Conservation (phyloP, 2,329 filamentous ascomycete species). For the Sporothrix inflata region DNA sequence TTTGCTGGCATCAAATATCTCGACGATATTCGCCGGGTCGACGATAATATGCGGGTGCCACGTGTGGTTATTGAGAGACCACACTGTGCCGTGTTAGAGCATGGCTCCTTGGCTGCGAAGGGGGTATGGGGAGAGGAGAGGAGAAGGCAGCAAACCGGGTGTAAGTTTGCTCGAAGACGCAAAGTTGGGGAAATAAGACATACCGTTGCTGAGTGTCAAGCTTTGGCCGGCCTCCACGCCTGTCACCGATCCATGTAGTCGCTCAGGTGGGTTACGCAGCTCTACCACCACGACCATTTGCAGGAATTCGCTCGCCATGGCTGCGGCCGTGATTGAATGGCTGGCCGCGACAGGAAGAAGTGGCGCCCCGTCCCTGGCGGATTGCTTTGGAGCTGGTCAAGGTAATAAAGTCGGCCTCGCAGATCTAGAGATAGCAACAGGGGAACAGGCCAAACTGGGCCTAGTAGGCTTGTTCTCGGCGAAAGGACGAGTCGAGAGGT, state of each 20-base stretch:
- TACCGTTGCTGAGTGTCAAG: slow-evolving; percentile 74
- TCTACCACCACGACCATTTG: slow-evolving; percentile 69
- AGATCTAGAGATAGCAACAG: not conserved
- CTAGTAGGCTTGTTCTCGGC: not conserved
- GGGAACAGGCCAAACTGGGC: too few species aligned
- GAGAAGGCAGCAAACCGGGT: not conserved
- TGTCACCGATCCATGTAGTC: slow-evolving; percentile 71
- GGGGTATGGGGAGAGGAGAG: not conserved
- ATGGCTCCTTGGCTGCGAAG: too few species aligned
- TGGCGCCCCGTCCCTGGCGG: not conserved
- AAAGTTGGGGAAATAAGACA: slow-evolving; percentile 9
- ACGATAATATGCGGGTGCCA: slow-evolving; percentile 52
- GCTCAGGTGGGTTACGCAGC: slow-evolving; percentile 64
- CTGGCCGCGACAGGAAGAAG: not conserved
- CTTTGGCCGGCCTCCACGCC: slow-evolving; percentile 68
- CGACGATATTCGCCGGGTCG: slow-evolving; percentile 44
- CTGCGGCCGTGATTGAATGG: not conserved
- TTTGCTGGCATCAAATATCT: slow-evolving; percentile 33
- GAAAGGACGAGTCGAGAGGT: not conserved
- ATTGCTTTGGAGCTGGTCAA: not conserved
- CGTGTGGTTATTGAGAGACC: slow-evolving; percentile 45
- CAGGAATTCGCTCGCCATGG: slow-evolving; percentile 71
- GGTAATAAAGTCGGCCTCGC: not conserved
- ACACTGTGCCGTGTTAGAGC: slow-evolving; percentile 40
- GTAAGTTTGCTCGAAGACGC: not conserved